phyloP scores from a whole-genome alignment of 495 filamentous ascomycete species.

The Achaetomiella virescens region DNA sequence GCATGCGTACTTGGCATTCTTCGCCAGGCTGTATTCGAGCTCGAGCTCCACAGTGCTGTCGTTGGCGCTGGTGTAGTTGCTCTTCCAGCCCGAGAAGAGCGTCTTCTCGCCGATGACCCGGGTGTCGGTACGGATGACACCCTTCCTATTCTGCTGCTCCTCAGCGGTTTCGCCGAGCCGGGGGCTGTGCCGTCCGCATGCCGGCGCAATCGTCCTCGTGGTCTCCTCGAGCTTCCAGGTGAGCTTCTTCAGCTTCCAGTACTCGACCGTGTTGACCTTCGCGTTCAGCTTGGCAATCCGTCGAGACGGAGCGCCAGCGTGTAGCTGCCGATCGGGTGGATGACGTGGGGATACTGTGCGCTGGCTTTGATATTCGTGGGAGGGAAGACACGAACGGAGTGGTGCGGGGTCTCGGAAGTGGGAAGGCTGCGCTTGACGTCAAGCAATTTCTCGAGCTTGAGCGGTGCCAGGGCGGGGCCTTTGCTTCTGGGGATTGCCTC shows the following conservation, averaged over 20 bases:
- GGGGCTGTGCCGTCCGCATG: conserved; percentile 70
- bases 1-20: conserved; percentile 59
- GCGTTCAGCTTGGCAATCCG: conserved; percentile 64
- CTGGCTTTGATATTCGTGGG: conserved; percentile 86
- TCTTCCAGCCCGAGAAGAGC: conserved; percentile 76
- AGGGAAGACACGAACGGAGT: conserved; percentile 88
- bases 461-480: conserved; percentile 27
- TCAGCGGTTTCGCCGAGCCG: conserved; percentile 52
- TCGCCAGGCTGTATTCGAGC: conserved; percentile 64
- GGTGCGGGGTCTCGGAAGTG: conserved; percentile 54
- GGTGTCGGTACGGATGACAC: conserved; percentile 68
- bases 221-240: conserved; percentile 91
- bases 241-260: conserved; percentile 85
- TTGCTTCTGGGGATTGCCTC: conserved; percentile 56
- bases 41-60: conserved; percentile 77
- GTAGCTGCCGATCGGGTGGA: conserved; percentile 84
- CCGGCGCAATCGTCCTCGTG: conserved; percentile 69
- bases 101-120: conserved; percentile 56
- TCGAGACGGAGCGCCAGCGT: conserved; percentile 71
- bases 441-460: conserved; percentile 58
- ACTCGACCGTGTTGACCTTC: conserved; percentile 46
- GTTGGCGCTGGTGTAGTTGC: conserved; percentile 63
- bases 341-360: conserved; percentile 70
- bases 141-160: conserved; percentile 52
- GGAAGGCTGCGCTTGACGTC: conserved; percentile 68